Base-by-base conservation (phyloP, 164 flowering plant species). In the Santalum album region DNA sequence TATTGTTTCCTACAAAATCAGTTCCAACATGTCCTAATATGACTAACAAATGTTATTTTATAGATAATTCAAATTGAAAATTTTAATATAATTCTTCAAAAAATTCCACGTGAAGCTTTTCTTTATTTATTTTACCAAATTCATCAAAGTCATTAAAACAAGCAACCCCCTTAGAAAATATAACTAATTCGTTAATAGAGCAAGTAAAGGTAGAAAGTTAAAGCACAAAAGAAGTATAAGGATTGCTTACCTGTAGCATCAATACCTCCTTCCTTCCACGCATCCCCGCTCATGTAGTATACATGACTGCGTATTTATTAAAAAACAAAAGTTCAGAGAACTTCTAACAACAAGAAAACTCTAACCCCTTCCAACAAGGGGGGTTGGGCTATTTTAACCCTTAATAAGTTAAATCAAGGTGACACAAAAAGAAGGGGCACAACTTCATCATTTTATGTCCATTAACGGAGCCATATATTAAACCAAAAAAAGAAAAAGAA, bases 251-350 rank as follows among this genome's bases (percentile, higher is more conserved):
- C 99, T 53, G 99, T 94, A 44, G 89, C 92, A 78, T 94, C 99
- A 47, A 94, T 94, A 19, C 97, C 99, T 54, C 99, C 97, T 72
- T 94, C 97, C 75, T 94, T 94, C 99, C 99, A 94, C 57, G 99
- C 99, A 80, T 89, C 97, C 23, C 99, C 99, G 66, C 99, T 94
- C 99, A 90, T 90, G 76, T 90, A 94, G 69, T 85, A 87, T 25
- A 90, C 83, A 69, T 94, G 99, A 78, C 99, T 90, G 72, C 79
- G 78, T 40, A 73, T 14, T 17, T 38, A 10, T 38, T 0, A 38
- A 38, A 38, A 4, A 16, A 9, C 42, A 38, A 38, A 14, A 38
- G 12, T 38, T 38, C 42, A 38, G 1, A 9, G 42, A n/a, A n/a
- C 17, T 38, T 15, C 17, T 16, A 15, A 38, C 4, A 1, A 38